A percentile compares a stretch with the other conserved stretches of the same genome.
These are phyloP conservation scores for Endocalyx cinctus DNA, from an alignment of 2,329 filamentous ascomycete genomes.

Conservation along the genomic window DNA sequence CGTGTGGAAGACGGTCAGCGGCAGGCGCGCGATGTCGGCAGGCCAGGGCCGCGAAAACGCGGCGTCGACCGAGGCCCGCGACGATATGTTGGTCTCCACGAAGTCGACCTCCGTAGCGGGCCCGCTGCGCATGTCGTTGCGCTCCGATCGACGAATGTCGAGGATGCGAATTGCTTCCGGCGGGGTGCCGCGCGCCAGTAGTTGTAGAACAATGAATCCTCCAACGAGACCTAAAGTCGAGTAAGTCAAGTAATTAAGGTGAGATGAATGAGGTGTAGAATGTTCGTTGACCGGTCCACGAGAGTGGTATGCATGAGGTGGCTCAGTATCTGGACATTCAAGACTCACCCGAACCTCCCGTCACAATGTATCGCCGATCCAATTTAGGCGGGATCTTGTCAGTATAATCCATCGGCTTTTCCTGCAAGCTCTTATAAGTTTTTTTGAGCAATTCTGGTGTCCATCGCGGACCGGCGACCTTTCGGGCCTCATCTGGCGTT, in stretches of 20 bases:
- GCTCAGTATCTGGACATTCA: no score
- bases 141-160: constrained; percentile 42
- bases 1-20: constrained; percentile 54
- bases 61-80: constrained; percentile 33
- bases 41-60: constrained; percentile 48
- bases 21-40: constrained; percentile 32
- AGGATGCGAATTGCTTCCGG: constrained; percentile 48
- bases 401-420: constrained; percentile 33
- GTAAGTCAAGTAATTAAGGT: not conserved
- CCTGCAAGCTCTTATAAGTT: constrained; percentile 30
- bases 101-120: constrained; percentile 35
- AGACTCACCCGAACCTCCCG: constrained; percentile 43
- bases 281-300: no score
- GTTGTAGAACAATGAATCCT: constrained; percentile 48
- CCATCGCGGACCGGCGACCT: constrained; percentile 30
- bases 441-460: constrained; percentile 30
- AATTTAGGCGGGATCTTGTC: constrained; percentile 34
- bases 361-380: constrained; percentile 39
- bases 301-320: no score
- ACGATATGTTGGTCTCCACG: constrained; percentile 46
- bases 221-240: constrained; percentile 46
- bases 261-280: not conserved
- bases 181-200: constrained; percentile 47
- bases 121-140: constrained; percentile 35
- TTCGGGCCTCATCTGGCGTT: constrained; percentile 31